A percentile compares a stretch with the other conserved stretches of the same genome.
These are phyloP conservation scores for Cardiospermum halicacabum DNA, from an alignment of 345 rosid genomes.

Conservation along the genomic window DNA sequence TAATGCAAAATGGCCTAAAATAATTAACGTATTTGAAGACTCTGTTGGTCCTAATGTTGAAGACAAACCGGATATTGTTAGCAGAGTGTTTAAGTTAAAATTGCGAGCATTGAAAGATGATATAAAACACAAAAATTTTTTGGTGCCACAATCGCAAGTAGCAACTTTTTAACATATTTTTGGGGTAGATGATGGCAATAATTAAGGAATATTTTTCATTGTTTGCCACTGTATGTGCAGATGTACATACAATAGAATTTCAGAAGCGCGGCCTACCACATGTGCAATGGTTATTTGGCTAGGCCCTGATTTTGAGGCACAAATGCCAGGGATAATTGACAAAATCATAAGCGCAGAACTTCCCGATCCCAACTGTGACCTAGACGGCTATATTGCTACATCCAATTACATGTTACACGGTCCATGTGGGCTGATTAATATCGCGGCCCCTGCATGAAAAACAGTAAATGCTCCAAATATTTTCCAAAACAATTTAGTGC, in stretches of 20 bases:
- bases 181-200: too few species aligned
- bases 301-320: background rate
- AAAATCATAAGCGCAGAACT: background rate
- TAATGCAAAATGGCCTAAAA: slow-evolving; percentile 12
- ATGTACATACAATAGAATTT: background rate
- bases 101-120: too few species aligned
- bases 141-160: too few species aligned
- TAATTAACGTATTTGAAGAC: background rate
- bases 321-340: background rate
- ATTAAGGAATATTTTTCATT: background rate
- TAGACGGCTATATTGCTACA: background rate
- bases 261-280: slow-evolving; percentile 7
- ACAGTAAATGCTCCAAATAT: background rate
- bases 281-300: slow-evolving; percentile 2
- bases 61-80: background rate
- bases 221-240: background rate
- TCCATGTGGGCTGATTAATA: background rate
- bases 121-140: too few species aligned
- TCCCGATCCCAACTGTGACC: background rate
- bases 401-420: slow-evolving; percentile 6
- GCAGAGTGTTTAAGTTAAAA: background rate
- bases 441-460: background rate
- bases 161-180: too few species aligned
- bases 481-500: background rate
- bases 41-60: background rate